Percentiles rank a stretch among this genome's conserved stretches.
Conservation (phyloP, 2,329 filamentous ascomycete species). For the Penicillium freii region DNA sequence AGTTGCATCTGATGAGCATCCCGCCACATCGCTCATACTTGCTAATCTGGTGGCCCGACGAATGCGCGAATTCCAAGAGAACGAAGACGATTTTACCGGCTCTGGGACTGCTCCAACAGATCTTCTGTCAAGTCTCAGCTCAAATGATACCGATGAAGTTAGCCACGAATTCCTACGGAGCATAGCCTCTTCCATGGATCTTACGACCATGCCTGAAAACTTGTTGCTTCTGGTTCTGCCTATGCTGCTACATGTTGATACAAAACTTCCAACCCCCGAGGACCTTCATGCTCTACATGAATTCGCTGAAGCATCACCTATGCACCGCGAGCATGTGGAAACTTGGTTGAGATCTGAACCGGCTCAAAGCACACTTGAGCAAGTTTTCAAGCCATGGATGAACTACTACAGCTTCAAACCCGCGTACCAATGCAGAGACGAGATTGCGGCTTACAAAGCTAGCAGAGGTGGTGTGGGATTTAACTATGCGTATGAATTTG, state of each 20-base stretch:
- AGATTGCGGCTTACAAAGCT: not conserved
- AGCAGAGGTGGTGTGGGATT: not conserved
- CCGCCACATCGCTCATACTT: not conserved
- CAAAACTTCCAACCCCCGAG: not conserved
- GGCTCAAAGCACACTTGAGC: not conserved
- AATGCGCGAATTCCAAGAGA: not conserved
- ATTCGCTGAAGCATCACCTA: not conserved
- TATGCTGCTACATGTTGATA: not conserved
- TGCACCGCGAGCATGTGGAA: not conserved
- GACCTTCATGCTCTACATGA: slow-evolving; percentile 2
- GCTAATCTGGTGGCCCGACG: not conserved
- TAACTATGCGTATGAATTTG: not conserved
- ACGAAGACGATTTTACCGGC: not conserved
- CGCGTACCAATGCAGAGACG: not conserved
- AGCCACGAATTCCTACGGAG: not conserved
- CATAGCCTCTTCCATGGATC: not conserved
- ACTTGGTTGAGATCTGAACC: not conserved
- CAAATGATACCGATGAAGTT: not conserved
- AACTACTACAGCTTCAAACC: not conserved
- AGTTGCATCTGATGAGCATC: not conserved
- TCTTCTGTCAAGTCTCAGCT: not conserved
- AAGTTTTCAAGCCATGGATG: not conserved
- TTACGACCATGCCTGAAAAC: not conserved
- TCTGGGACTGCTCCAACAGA: not conserved
- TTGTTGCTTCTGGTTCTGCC: not conserved